Base-by-base conservation (phyloP, 306 rosid species). In the Medicago lupulina region DNA sequence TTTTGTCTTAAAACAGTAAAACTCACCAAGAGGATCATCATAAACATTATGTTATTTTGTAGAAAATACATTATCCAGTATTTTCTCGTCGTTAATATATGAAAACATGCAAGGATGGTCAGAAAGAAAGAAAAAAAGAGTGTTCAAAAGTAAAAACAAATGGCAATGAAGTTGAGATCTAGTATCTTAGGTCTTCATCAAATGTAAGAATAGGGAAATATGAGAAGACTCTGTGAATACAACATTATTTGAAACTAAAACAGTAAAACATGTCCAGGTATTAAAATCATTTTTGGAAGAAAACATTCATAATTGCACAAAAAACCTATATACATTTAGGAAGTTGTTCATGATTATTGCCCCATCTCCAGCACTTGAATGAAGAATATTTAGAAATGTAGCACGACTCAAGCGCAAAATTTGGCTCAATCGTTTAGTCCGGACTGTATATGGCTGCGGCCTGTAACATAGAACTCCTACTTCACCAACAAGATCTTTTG, bases 301-400 rank as follows among this genome's bases (percentile, higher is more conserved):
- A 65, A 25, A 23, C 57, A 21, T 15, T 8, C 16, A 53, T 5
- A 36, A 44, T 39, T 31, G 53, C 23, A 13, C 50, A 57, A 62
- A 51, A 17, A 60, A 7, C 43, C 39, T 74, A 51, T 53, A 50
- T 62, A 85, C 97, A 82, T 78, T 72, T 64, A 91, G 97, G 74
- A 91, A 83, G 77, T 91, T 91, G 86, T 80, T 86, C 82, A 91
- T 74, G 65, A 91, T 82, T 55, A 86, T 76, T 19, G 92, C 81
- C 79, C 94, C 94, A 71, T 91, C 94, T 78, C 94, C 97, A 76
- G 87, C 86, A 85, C 82, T 87, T 71, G 92, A 83, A 70, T 87
- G 80, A 74, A 76, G 78, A 83, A 87, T 80, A 72, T 67, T 89
- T 25, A 85, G n/a, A 84, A 91, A 86, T 7, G 87, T 31, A 43